These are phyloP conservation scores for Chamaenerion angustifolium DNA, from an alignment of 345 rosid genomes.

Conservation along the genomic window DNA sequence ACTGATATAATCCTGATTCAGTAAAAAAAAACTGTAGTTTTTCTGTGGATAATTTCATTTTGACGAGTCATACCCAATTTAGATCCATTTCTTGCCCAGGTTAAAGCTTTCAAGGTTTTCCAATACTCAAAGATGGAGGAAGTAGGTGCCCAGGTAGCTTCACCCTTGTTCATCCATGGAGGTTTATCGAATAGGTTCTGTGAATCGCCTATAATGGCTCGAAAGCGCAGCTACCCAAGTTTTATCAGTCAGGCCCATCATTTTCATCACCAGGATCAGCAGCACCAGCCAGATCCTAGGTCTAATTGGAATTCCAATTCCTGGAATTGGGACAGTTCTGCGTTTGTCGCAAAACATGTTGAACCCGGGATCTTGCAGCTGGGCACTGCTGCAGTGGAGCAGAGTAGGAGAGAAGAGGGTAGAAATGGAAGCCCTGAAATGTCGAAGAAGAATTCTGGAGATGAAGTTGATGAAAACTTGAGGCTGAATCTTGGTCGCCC, in stretches of 20 bases:
- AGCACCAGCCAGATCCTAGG: slow-evolving; percentile 13
- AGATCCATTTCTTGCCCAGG: slow-evolving; percentile 1
- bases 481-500: slow-evolving; percentile 57
- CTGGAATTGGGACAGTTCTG: slow-evolving; percentile 75
- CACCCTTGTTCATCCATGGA: slow-evolving; percentile 47
- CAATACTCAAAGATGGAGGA: slow-evolving; percentile 47
- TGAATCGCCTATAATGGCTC: slow-evolving; percentile 33
- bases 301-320: slow-evolving; percentile 57
- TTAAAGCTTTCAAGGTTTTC: slow-evolving; percentile 5
- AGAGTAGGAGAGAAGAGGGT: slow-evolving; percentile 8
- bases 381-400: slow-evolving; percentile 14
- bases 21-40: neutral
- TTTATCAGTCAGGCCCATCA: slow-evolving; percentile 21
- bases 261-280: slow-evolving; percentile 12
- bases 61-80: neutral
- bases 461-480: slow-evolving; percentile 36
- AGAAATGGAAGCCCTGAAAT: slow-evolving; percentile 10
- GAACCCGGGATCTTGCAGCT: slow-evolving; percentile 25
- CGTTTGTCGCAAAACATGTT: slow-evolving; percentile 50
- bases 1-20: neutral
- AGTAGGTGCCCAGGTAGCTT: slow-evolving; percentile 55
- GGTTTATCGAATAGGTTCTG: slow-evolving; percentile 27
- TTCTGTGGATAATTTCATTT: neutral
- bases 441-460: slow-evolving; percentile 10
- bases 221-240: slow-evolving; percentile 49